These are phyloP conservation scores for Meripilus lineatus DNA, from an alignment of 1,284 basidiomycete species.

Conservation along the genomic window DNA sequence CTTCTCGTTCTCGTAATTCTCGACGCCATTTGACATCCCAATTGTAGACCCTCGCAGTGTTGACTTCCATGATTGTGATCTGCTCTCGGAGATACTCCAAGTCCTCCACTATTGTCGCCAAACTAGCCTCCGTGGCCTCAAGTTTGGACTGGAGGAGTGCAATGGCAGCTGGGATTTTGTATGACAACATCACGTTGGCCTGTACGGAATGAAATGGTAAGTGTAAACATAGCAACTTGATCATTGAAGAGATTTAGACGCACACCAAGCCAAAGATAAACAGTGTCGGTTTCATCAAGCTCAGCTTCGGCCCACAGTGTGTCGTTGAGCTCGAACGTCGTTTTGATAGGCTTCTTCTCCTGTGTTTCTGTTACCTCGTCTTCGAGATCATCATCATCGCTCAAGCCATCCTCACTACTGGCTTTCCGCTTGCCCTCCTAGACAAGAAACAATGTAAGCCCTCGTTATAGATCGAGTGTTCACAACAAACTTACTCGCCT, in stretches of 20 bases:
- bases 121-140: constrained; percentile 63
- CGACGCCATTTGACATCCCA: constrained; percentile 88
- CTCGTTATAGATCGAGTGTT: not conserved
- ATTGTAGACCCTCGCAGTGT: constrained; percentile 95
- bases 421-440: constrained; percentile 59
- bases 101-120: constrained; percentile 79
- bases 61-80: constrained; percentile 97
- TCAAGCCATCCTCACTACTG: constrained; percentile 41
- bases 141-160: constrained; percentile 78
- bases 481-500: constrained; percentile 46
- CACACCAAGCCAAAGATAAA: constrained; percentile 96
- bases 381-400: constrained; percentile 47
- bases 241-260: constrained; percentile 30
- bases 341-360: constrained; percentile 57
- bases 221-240: not conserved
- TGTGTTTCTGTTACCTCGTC: constrained; percentile 33
- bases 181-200: constrained; percentile 98
- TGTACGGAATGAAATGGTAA: constrained; percentile 25
- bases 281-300: constrained; percentile 82
- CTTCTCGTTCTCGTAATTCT: constrained; percentile 48
- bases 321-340: constrained; percentile 95
- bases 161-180: constrained; percentile 82
- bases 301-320: constrained; percentile 92
- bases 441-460: not conserved
- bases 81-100: constrained; percentile 94